phyloP scores from a whole-genome alignment of 352 stramenopile genomes.

The Plasmopara muralis region DNA sequence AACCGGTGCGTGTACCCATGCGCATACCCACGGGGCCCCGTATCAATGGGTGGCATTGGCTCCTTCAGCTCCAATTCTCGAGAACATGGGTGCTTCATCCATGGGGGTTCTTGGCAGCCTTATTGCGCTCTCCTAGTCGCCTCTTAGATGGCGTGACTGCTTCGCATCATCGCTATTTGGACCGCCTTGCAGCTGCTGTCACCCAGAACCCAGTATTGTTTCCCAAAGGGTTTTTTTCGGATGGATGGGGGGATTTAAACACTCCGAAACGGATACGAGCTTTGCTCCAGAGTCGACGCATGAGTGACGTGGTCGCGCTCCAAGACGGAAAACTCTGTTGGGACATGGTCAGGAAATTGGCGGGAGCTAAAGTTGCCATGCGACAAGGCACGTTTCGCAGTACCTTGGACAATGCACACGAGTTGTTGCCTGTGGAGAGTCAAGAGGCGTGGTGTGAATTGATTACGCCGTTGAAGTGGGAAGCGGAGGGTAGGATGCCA shows the following conservation, averaged over 20 bases:
- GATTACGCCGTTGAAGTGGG: conserved; percentile 56
- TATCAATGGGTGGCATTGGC: conserved; percentile 14
- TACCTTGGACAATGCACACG: conserved; percentile 48
- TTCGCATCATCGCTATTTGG: conserved; percentile 61
- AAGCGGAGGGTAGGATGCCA: conserved; percentile 15
- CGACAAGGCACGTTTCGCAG: conserved; percentile 50
- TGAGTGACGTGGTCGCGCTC: conserved; percentile 47
- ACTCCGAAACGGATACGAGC: conserved; percentile 46
- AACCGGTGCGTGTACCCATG: too few relatives aligned
- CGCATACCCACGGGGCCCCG: too few relatives aligned
- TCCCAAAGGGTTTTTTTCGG: conserved; percentile 70
- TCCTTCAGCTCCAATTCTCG: conserved; percentile 18
- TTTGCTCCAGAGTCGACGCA: conserved; percentile 55
- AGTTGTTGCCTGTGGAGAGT: conserved; percentile 51
- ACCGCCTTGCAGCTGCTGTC: conserved; percentile 55
- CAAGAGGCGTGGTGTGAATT: conserved; percentile 60
- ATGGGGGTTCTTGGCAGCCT: conserved; percentile 44
- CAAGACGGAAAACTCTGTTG: conserved; percentile 25
- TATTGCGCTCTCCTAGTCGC: conserved; percentile 54
- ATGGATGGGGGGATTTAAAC: conserved; percentile 71
- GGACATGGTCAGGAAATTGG: conserved; percentile 19
- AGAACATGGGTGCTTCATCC: conserved; percentile 35
- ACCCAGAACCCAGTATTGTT: conserved; percentile 75
- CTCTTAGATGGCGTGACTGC: conserved; percentile 53
- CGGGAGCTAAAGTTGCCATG: conserved; percentile 31